Evolutionary conservation across 495 filamentous ascomycete species (phyloP), one percentile per base, ranked within the genome.

Genomic region (Neurospora discreta): DNA sequence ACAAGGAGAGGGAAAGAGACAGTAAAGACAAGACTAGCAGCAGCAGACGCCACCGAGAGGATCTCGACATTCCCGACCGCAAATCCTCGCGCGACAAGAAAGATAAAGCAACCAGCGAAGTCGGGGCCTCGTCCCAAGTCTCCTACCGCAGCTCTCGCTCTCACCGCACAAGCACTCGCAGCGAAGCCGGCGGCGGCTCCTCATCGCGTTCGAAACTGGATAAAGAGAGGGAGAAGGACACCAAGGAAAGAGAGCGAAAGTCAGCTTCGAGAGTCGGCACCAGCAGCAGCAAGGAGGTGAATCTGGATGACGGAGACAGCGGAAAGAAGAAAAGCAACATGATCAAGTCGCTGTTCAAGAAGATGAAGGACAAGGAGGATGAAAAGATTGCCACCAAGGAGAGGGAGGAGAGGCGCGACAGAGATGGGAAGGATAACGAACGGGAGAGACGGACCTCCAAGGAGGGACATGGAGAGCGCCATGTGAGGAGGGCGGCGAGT

Each of bases 281-380:
- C 20, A 65, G 52, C 52, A 65, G 52, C 52, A 26, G 68, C 70
- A 68, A 79, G 43, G 82, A 81, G 13, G 77, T 77, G 46, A 70
- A 76, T 3, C 71, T 71, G 0, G 52, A 70, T 76, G 42, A 70
- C 77, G 20, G 68, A 69, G n/a, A 68, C 39, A 75, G 72, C 42
- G 83, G 81, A 70, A 71, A 75, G 71, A 80, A 80, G 75, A 85
- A 87, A 79, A 79, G 82, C 71, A 87, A 84, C 76, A 85, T 87
- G 81, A 81, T 83, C 7, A 83, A 84, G 73, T 71, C 80, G 33
- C 69, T 90, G 68, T 88, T 90, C 72, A 84, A 83, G 76, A 82
- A 80, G 77, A 82, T 77, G 77, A 82, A 83, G 79, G 83, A 85
- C 38, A 79, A 80, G 69, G 77, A 82, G 23, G 81, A 81, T 10